Conservation (phyloP, 768 basidiomycete genomes). For the Gyrodon lividus region DNA sequence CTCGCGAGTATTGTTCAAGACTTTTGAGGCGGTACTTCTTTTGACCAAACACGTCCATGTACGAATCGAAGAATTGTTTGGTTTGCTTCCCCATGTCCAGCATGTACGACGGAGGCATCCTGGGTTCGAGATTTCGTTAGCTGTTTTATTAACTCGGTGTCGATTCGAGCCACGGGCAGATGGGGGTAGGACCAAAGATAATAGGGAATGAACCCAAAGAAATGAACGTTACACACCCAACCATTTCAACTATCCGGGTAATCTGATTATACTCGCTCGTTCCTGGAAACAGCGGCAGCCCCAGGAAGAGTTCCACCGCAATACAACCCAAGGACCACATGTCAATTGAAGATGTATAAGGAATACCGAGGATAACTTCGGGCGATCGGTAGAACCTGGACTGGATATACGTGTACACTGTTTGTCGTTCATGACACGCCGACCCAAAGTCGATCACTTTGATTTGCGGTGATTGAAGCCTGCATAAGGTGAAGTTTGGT, state of each 20-base stretch:
- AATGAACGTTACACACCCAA: constrained; percentile 65
- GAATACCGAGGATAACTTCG: constrained; percentile 92
- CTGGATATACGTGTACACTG: constrained; percentile 99
- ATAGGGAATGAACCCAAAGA: not conserved
- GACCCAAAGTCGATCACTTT: constrained; percentile 99
- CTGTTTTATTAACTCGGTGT: not conserved
- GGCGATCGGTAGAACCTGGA: constrained; percentile 98
- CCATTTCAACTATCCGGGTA: constrained; percentile 95
- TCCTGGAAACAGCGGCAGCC: constrained; percentile 94
- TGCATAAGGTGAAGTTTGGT: constrained; percentile 28
- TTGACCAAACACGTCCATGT: constrained; percentile 69
- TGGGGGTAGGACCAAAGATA: not conserved
- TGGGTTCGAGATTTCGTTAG: constrained; percentile 31
- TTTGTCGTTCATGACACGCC: constrained; percentile 97
- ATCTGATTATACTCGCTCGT: constrained; percentile 99
- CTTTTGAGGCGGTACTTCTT: constrained; percentile 88
- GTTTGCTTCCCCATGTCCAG: constrained; percentile 96
- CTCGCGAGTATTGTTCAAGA: constrained; percentile 92
- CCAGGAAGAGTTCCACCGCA: constrained; percentile 96
- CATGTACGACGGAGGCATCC: constrained; percentile 89
- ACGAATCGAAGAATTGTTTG: constrained; percentile 86
- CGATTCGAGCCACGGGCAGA: not conserved
- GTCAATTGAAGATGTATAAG: constrained; percentile 94
- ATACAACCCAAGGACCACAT: constrained; percentile 99
- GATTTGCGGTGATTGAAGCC: constrained; percentile 95